These are phyloP conservation scores for Chenopodium berlandieri DNA, from an alignment of 148 eudicot genomes.

Conservation along the genomic window DNA sequence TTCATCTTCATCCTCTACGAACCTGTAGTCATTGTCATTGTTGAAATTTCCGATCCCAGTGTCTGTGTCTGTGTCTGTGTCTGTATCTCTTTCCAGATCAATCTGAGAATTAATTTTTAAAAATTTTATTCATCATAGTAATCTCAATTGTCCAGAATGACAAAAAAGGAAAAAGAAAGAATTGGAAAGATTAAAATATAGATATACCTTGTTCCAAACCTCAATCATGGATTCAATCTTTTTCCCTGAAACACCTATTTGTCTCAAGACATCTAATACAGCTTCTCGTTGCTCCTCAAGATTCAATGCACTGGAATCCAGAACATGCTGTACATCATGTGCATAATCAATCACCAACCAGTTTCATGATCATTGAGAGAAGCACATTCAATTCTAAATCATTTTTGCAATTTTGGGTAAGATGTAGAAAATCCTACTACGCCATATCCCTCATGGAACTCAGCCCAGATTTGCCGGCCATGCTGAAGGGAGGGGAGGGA, in stretches of 20 bases:
- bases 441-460: too few species aligned
- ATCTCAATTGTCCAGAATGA: not conserved
- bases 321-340: constrained; percentile 65
- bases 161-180: not conserved
- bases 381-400: too few species aligned
- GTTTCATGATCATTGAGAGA: not conserved
- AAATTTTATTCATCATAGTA: not conserved
- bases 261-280: constrained; percentile 85
- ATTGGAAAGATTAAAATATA: not conserved
- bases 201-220: constrained; percentile 92
- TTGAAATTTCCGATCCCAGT: constrained; percentile 23
- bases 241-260: constrained; percentile 77
- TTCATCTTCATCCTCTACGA: constrained; percentile 28
- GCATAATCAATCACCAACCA: constrained; percentile 10
- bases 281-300: constrained; percentile 70
- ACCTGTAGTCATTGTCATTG: constrained; percentile 20
- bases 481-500: too few species aligned
- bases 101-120: constrained; percentile 39
- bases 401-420: too few species aligned
- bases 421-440: too few species aligned
- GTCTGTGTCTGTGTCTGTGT: constrained; percentile 11
- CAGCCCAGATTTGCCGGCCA: too few species aligned
- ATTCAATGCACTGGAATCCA: constrained; percentile 83
- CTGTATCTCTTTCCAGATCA: constrained; percentile 53
- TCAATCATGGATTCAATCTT: constrained; percentile 87